These are phyloP conservation scores for Fusarium cyanostomum DNA, from an alignment of 2,329 filamentous ascomycete genomes.

Conservation along the genomic window DNA sequence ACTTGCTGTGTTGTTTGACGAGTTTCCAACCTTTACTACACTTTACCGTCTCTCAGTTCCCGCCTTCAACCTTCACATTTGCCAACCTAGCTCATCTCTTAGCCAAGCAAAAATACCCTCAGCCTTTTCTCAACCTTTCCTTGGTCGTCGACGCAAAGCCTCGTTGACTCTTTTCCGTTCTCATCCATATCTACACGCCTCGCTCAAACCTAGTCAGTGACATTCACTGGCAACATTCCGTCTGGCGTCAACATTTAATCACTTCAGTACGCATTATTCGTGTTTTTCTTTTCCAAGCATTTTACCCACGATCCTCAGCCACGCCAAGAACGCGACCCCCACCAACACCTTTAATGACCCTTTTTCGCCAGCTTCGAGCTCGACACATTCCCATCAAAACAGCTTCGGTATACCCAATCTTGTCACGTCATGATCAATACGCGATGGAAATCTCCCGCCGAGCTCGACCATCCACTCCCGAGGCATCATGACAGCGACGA, in stretches of 20 bases:
- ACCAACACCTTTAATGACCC: conserved; percentile 12
- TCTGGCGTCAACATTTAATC: conserved; percentile 1
- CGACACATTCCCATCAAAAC: background rate
- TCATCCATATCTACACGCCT: conserved; percentile 17
- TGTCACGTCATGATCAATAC: conserved; percentile 36
- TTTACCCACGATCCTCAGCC: background rate
- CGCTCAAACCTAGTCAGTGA: conserved; percentile 24
- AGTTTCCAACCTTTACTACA: background rate
- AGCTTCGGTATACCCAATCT: background rate
- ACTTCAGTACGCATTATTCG: background rate
- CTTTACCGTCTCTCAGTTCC: background rate
- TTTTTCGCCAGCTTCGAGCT: background rate
- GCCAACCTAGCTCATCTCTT: no score
- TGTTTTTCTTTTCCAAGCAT: background rate
- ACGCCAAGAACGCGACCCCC: background rate
- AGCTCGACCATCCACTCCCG: conserved; percentile 36
- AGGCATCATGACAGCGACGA: conserved; percentile 28
- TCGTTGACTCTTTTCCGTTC: background rate
- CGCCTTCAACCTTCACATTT: no score
- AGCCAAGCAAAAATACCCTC: background rate
- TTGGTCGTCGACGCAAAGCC: background rate
- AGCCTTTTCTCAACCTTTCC: conserved; percentile 1
- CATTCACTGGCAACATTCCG: conserved; percentile 20
- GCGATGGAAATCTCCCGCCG: conserved; percentile 36
- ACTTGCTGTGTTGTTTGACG: conserved; percentile 5